A percentile compares a stretch with the other conserved stretches of the same genome.
Conservation (phyloP, 2,329 filamentous ascomycete genomes). For the Claviceps digitariae region DNA sequence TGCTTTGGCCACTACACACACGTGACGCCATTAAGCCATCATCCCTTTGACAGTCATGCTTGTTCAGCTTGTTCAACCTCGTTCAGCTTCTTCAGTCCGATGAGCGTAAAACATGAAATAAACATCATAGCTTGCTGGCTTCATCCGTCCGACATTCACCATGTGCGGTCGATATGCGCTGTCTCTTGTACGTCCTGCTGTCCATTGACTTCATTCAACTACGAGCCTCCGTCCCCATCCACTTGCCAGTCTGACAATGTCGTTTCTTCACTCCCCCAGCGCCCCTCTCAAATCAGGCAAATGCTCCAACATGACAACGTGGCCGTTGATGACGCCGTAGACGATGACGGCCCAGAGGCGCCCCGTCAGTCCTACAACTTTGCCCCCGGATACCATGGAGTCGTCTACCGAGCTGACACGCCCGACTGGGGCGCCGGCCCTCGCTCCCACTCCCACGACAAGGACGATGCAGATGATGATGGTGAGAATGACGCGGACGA, state of each 20-base stretch:
- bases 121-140: not conserved
- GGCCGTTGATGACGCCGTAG: slow-evolving; percentile 56
- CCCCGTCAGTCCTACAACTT: slow-evolving; percentile 81
- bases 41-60: not conserved
- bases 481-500: not conserved
- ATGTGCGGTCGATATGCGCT: slow-evolving; percentile 27
- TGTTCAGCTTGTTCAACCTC: too few relatives aligned
- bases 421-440: slow-evolving; percentile 44
- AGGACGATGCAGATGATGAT: slow-evolving; percentile 1
- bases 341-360: slow-evolving; percentile 41
- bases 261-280: too few relatives aligned
- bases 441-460: slow-evolving; percentile 7
- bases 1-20: too few relatives aligned
- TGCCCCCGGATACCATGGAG: slow-evolving; percentile 71
- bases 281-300: slow-evolving; percentile 60
- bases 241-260: not conserved
- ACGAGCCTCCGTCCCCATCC: not conserved
- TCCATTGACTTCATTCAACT: not conserved
- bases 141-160: not conserved
- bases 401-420: slow-evolving; percentile 71
- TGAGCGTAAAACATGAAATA: too few relatives aligned
- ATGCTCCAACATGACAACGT: slow-evolving; percentile 64
- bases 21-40: not conserved
- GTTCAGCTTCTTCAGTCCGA: too few relatives aligned
- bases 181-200: slow-evolving; percentile 16